These are phyloP conservation scores for Scheffersomyces insectosa DNA, from an alignment of 1,139 yeast genomes.

Conservation along the genomic window DNA sequence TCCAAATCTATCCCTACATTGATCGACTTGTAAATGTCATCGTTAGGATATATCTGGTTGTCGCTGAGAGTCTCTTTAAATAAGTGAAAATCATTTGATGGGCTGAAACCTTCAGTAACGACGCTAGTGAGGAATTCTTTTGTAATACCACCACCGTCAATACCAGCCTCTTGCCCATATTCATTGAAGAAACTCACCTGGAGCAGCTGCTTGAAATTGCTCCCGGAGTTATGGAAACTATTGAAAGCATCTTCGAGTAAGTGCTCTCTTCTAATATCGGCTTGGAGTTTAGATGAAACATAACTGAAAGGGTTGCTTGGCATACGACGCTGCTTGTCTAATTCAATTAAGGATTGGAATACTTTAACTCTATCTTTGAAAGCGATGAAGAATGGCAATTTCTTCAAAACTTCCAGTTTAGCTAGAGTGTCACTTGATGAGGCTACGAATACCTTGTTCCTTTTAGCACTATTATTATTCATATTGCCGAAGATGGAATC, in stretches of 20 bases:
- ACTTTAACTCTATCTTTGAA: constrained; percentile 73
- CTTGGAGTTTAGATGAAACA: constrained; percentile 32
- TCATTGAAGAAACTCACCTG: constrained; percentile 69
- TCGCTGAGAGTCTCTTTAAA: constrained; percentile 49
- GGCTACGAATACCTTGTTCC: constrained; percentile 3
- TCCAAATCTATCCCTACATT: constrained; percentile 25
- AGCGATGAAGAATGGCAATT: constrained; percentile 77
- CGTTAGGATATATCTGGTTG: constrained; percentile 74
- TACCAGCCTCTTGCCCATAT: constrained; percentile 76
- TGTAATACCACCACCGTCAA: constrained; percentile 96
- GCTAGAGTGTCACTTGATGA: constrained; percentile 12
- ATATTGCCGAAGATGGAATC: not conserved
- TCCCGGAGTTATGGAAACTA: constrained; percentile 45
- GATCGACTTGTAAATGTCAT: constrained; percentile 46
- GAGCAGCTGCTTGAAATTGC: constrained; percentile 56
- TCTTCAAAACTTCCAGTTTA: constrained; percentile 53
- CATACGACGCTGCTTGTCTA: constrained; percentile 39
- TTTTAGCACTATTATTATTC: not conserved
- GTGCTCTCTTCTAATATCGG: constrained; percentile 66
- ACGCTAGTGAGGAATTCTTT: constrained; percentile 84
- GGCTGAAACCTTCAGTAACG: constrained; percentile 64
- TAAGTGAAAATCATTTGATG: constrained; percentile 39
- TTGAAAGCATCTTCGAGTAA: constrained; percentile 74
- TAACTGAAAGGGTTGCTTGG: constrained; percentile 17
- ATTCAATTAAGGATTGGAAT: constrained; percentile 63